Conservation (phyloP, 306 rosid genomes). For the Sicyos edulis region DNA sequence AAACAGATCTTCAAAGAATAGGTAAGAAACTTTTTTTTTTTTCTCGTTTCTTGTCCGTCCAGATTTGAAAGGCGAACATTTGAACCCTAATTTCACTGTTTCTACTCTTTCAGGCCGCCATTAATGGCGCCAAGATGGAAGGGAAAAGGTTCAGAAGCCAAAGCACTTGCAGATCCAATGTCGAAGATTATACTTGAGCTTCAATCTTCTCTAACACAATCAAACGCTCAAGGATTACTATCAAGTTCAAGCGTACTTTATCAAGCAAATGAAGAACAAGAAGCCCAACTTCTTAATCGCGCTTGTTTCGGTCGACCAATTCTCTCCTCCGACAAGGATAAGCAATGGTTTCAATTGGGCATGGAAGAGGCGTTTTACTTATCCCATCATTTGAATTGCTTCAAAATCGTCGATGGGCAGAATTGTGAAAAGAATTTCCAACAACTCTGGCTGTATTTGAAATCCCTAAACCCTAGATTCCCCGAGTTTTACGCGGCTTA, state of each 20-base stretch:
- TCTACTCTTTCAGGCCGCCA: not conserved
- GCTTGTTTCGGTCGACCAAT: slow-evolving; percentile 58
- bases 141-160: slow-evolving; percentile 62
- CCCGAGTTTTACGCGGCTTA: slow-evolving; percentile 57
- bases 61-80: too few relatives aligned
- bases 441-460: slow-evolving; percentile 52
- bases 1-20: too few relatives aligned
- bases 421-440: slow-evolving; percentile 27
- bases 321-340: slow-evolving; percentile 40
- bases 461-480: slow-evolving; percentile 41
- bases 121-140: slow-evolving; percentile 75
- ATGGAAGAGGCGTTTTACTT: slow-evolving; percentile 73
- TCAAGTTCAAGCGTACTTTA: slow-evolving; percentile 36
- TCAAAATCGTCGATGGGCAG: slow-evolving; percentile 32
- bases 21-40: too few relatives aligned
- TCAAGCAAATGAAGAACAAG: slow-evolving; percentile 45
- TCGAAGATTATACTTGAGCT: slow-evolving; percentile 49
- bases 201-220: slow-evolving; percentile 46
- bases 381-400: slow-evolving; percentile 54
- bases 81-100: too few relatives aligned
- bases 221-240: slow-evolving; percentile 42
- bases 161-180: slow-evolving; percentile 62
- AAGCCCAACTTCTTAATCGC: slow-evolving; percentile 43
- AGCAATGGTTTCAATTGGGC: slow-evolving; percentile 51
- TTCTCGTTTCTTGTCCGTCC: too few relatives aligned